Evolutionary conservation across 306 rosid genomes (phyloP), one percentile per base, ranked within the genome.

Genomic region (Neltuma alba): DNA sequence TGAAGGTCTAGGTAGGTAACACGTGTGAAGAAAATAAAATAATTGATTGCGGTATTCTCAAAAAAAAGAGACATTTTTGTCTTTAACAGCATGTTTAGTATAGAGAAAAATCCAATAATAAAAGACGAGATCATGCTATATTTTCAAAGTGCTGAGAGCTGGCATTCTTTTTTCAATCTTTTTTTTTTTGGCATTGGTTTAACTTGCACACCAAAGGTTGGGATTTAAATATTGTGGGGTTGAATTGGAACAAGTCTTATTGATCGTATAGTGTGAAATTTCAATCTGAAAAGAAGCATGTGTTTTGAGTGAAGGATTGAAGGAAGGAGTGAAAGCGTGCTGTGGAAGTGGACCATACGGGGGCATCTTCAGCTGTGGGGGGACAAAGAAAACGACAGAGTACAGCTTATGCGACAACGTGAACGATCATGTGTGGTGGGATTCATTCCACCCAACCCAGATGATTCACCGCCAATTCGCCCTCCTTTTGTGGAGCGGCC

Each of bases 341-440:
- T 91, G 90, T 83, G 92, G 92, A 78, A 82, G 58, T 68, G 91
- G 93, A 63, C 88, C 95, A 12, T 86, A 83, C 28, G 86, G 92
- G 5, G 90, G 91, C 33, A 31, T 78, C 2, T 85, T 54, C 77
- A 82, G 72, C 36, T 91, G 96, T 45, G 91, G 93, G 40, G 90
- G 84, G 16, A 80, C 79, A 30, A 87, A 79, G 82, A 41, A 71
- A 33, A 70, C 72, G 6, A 66, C 2, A 68, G 89, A 82, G 37
- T 87, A 80, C 83, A 54, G 66, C 4, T n/a, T 87, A 77, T 91
- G 91, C 68, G 85, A 81, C 71, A 74, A 81, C 52, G 76, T 28
- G 21, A 77, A 41, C 0, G 86, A 88, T 2, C 40, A 81, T 61
- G 82, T 86, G 9, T 91, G 92, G 92, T 91, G 92, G 91, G 97